These are phyloP conservation scores for Xylogone sp. DNA, from an alignment of 2,329 filamentous ascomycete species.

Conservation along the genomic window DNA sequence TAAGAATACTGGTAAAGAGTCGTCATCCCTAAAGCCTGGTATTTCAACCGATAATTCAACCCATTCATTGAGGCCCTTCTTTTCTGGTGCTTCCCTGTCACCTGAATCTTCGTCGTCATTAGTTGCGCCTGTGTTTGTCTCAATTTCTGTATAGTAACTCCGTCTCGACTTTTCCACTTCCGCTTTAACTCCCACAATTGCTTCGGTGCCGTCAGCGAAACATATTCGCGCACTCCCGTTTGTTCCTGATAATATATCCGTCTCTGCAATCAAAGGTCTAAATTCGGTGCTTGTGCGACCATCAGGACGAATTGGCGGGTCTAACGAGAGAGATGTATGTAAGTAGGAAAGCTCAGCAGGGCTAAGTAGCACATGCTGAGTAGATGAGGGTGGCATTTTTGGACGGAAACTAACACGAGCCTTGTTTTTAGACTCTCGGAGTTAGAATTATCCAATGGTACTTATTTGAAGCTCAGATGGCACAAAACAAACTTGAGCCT, in stretches of 20 bases:
- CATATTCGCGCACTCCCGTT: constrained; percentile 93
- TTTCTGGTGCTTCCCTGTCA: constrained; percentile 34
- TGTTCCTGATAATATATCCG: constrained; percentile 80
- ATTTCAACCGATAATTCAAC: constrained; percentile 90
- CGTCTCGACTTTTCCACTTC: constrained; percentile 74
- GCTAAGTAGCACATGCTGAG: constrained; percentile 73
- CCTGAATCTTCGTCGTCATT: constrained; percentile 34
- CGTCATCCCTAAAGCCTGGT: constrained; percentile 85
- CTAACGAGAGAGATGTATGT: constrained; percentile 77
- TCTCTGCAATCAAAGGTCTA: constrained; percentile 85
- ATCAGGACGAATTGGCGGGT: constrained; percentile 85
- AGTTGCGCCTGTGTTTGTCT: constrained; percentile 18
- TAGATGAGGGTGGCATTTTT: constrained; percentile 49
- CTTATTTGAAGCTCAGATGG: too few relatives aligned
- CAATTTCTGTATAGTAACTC: constrained; percentile 21
- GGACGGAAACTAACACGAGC: too few relatives aligned
- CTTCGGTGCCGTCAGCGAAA: constrained; percentile 92
- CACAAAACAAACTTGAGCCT: too few relatives aligned
- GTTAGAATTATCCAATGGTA: too few relatives aligned
- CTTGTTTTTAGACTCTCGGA: too few relatives aligned
- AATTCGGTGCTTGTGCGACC: constrained; percentile 80
- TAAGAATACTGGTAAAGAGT: constrained; percentile 82
- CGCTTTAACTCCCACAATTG: constrained; percentile 91
- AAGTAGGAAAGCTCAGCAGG: constrained; percentile 96
- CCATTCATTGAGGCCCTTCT: constrained; percentile 63